These are phyloP conservation scores for Mycena sp. DNA, from an alignment of 1,284 basidiomycete genomes.

Conservation along the genomic window DNA sequence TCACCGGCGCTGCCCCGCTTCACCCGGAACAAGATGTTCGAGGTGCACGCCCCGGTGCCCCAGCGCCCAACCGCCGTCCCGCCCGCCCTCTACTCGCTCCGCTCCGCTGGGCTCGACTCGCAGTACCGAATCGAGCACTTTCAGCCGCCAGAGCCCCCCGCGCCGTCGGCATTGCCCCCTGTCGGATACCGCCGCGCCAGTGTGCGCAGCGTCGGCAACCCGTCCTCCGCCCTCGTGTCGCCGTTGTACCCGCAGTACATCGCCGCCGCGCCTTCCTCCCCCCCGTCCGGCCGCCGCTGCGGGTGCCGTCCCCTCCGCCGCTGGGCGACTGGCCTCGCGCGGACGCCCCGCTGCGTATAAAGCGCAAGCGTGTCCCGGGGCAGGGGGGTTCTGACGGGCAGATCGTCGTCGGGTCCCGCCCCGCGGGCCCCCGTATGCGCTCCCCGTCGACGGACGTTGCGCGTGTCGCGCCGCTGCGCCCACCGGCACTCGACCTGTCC, in stretches of 20 bases:
- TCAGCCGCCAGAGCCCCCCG: constrained; percentile 3
- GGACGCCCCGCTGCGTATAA: constrained; percentile 26
- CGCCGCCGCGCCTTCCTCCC: constrained; percentile 12
- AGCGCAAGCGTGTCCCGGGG: constrained; percentile 16
- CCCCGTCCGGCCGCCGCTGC: not conserved
- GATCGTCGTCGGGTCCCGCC: not conserved
- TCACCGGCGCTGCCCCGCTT: constrained; percentile 17
- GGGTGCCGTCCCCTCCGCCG: constrained; percentile 22
- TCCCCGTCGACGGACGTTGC: not conserved
- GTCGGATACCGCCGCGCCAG: too few species aligned
- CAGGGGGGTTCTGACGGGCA: not conserved
- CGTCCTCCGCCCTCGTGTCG: constrained; percentile 15
- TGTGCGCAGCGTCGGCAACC: too few species aligned
- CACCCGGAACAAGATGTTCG: constrained; percentile 13
- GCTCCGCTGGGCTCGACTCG: constrained; percentile 19
- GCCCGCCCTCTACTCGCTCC: constrained; percentile 17
- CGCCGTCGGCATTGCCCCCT: constrained; percentile 1
- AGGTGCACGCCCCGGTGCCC: constrained; percentile 13
- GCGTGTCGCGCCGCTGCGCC: too few species aligned
- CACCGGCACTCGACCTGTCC: constrained; percentile 12
- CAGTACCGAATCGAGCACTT: constrained; percentile 30
- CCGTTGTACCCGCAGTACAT: constrained; percentile 28
- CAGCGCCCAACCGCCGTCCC: constrained; percentile 18
- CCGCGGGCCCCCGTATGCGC: constrained; percentile 22
- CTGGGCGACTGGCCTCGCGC: constrained; percentile 28